Conservation (phyloP, 495 filamentous ascomycete genomes). For the Hypoxylon intermedium region DNA sequence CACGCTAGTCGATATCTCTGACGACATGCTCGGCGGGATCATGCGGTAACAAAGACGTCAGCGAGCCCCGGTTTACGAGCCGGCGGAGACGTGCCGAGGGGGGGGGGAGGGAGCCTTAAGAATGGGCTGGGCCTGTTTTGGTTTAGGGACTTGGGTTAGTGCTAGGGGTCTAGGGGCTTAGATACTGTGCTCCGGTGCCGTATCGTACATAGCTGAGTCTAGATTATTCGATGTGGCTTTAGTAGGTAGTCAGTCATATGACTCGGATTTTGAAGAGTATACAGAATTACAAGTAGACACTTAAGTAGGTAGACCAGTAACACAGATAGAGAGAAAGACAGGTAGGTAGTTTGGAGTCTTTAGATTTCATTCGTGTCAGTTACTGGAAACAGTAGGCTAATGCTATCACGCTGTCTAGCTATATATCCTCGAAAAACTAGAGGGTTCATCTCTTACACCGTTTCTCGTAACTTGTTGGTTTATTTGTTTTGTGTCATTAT, state of each 20-base stretch:
- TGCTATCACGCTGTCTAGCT: constrained; percentile 15
- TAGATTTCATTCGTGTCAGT: neutral
- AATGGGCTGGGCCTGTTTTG: constrained; percentile 8
- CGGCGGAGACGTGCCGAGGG: neutral
- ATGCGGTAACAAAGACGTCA: constrained; percentile 35
- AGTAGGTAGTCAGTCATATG: constrained; percentile 8
- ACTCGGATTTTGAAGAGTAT: neutral
- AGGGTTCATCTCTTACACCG: neutral
- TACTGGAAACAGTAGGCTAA: neutral
- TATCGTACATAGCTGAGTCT: neutral
- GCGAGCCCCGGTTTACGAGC: constrained; percentile 10
- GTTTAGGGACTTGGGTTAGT: constrained; percentile 14
- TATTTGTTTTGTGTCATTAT: no score
- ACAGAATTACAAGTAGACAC: no score
- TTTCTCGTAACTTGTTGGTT: constrained; percentile 23
- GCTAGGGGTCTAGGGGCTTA: constrained; percentile 8
- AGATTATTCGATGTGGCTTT: constrained; percentile 5
- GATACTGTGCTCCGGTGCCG: neutral
- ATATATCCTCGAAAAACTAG: neutral
- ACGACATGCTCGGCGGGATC: constrained; percentile 14
- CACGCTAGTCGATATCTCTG: constrained; percentile 15
- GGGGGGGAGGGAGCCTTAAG: constrained; percentile 3
- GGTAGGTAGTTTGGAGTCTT: constrained; percentile 1
- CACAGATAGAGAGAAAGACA: neutral
- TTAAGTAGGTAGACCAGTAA: no score